Evolutionary conservation across 2,329 filamentous ascomycete species (phyloP), one percentile per base, ranked within the genome.

Genomic region (Stagonosporopsis tanaceti): DNA sequence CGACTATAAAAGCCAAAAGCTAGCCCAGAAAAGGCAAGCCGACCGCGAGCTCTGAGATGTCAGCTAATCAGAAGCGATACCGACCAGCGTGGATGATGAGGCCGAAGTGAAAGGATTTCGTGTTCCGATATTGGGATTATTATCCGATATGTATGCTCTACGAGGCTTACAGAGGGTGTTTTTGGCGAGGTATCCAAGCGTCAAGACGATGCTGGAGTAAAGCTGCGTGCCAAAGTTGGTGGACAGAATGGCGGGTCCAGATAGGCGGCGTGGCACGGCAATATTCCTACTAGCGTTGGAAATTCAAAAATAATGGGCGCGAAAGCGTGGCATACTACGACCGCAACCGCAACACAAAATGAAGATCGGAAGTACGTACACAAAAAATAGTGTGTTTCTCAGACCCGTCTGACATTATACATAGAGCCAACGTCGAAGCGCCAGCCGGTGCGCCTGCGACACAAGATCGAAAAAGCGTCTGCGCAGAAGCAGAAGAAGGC

Each of bases 391-490:
- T 28, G 1, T 5, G 3, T 15, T n/a, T 9, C 15, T 14, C 7
- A 27, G 4, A 2, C 0, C 27, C 12, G 34, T 28, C 57, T 72
- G 12, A 70, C 52, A 24, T 14, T 3, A 8, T 20, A 14, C 59
- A 9, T 70, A 97, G 93, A 97, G 80, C 95, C 94, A 74, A 93
- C 89, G 80, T 98, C 94, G 53, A 99, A 99, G 87, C 90, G 95
- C 78, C 87, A 86, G 67, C 88, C 94, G 41, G 91, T 94, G 72
- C 92, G 95, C 59, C 85, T 99, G 72, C 89, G 94, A 65, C 89
- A 97, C 82, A 97, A 96, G 81, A 98, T 99, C 78, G 87, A 97
- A 76, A 99, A 99, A 80, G 89, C 91, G 22, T 92, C 93, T 50
- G 87, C 87, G 39, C 89, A 91, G 61, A 99, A 99, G 83, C 92